Percentiles rank a stretch among this genome's conserved stretches.
Conservation (phyloP, 805 yeast species). For the Babjeviella inositovora region DNA sequence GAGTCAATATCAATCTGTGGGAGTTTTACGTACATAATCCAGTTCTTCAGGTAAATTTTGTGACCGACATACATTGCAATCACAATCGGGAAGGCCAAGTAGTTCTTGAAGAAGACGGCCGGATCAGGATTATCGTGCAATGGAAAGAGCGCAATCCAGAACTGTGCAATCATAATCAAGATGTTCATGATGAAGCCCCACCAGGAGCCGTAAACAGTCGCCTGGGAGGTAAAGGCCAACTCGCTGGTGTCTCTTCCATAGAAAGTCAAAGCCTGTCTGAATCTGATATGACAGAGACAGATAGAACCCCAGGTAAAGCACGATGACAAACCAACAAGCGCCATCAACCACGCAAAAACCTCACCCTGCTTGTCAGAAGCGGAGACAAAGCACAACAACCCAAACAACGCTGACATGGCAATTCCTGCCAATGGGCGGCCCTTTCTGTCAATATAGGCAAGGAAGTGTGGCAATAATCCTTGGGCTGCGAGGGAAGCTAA, state of each 20-base stretch:
- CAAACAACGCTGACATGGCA: slow-evolving; percentile 22
- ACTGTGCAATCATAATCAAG: slow-evolving; percentile 22
- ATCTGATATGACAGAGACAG: slow-evolving; percentile 51
- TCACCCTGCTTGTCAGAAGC: slow-evolving; percentile 38
- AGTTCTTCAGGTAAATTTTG: slow-evolving; percentile 26
- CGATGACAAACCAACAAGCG: slow-evolving; percentile 68
- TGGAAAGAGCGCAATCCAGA: slow-evolving; percentile 32
- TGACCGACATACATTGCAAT: slow-evolving; percentile 29
- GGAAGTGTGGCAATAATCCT: slow-evolving; percentile 32
- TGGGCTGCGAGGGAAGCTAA: slow-evolving; percentile 32
- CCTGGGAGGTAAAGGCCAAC: slow-evolving; percentile 22
- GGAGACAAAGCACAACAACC: slow-evolving; percentile 43
- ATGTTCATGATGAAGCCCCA: slow-evolving; percentile 16
- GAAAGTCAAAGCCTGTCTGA: slow-evolving; percentile 32
- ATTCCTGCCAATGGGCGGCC: slow-evolving; percentile 35
- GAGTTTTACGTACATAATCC: slow-evolving; percentile 19
- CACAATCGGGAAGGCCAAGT: slow-evolving; percentile 29
- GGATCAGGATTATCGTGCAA: too few species aligned
- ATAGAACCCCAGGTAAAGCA: slow-evolving; percentile 70
- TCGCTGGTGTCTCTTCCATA: slow-evolving; percentile 24
- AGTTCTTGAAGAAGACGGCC: slow-evolving; percentile 37
- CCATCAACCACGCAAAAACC: slow-evolving; percentile 62
- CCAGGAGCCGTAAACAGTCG: slow-evolving; percentile 24
- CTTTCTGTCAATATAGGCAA: slow-evolving; percentile 27
- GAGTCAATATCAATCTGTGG: slow-evolving; percentile 42